phyloP scores from a whole-genome alignment of 139 green algal species.

The Diplosphaera chodatii region DNA sequence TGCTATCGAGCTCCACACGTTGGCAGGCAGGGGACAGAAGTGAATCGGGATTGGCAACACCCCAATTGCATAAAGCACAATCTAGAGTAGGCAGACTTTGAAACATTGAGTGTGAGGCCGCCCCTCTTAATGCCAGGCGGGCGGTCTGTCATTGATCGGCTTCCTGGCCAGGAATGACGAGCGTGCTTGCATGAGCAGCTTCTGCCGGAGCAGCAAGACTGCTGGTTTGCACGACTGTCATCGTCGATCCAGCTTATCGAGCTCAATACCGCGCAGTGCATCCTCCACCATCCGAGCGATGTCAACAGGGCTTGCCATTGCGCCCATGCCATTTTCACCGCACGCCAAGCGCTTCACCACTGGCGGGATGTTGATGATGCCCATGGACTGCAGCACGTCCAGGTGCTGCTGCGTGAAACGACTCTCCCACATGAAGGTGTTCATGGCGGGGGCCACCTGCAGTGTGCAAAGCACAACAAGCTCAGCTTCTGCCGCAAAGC shows the following conservation, averaged over 20 bases:
- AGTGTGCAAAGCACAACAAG: background rate
- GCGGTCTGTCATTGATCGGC: too few relatives aligned
- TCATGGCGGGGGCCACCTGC: constrained; percentile 86
- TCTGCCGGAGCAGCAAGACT: too few relatives aligned
- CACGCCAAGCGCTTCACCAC: constrained; percentile 84
- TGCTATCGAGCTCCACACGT: too few relatives aligned
- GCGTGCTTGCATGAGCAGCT: too few relatives aligned
- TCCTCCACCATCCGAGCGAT: constrained; percentile 27
- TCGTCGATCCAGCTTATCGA: background rate
- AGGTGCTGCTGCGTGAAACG: constrained; percentile 81
- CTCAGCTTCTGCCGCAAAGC: too few relatives aligned
- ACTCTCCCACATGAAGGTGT: constrained; percentile 93
- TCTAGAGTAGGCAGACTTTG: too few relatives aligned
- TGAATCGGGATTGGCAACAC: too few relatives aligned
- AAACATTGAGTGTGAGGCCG: too few relatives aligned
- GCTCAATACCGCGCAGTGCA: background rate
- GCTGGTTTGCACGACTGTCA: background rate
- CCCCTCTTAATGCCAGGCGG: too few relatives aligned
- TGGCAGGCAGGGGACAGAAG: too few relatives aligned
- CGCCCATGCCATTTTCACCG: constrained; percentile 81
- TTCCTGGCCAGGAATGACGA: too few relatives aligned
- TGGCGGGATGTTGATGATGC: constrained; percentile 54
- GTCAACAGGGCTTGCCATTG: constrained; percentile 61
- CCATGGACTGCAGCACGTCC: constrained; percentile 41
- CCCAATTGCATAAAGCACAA: too few relatives aligned